Evolutionary conservation across 495 filamentous ascomycete genomes (phyloP).

Genomic region (Viridothelium virens): DNA sequence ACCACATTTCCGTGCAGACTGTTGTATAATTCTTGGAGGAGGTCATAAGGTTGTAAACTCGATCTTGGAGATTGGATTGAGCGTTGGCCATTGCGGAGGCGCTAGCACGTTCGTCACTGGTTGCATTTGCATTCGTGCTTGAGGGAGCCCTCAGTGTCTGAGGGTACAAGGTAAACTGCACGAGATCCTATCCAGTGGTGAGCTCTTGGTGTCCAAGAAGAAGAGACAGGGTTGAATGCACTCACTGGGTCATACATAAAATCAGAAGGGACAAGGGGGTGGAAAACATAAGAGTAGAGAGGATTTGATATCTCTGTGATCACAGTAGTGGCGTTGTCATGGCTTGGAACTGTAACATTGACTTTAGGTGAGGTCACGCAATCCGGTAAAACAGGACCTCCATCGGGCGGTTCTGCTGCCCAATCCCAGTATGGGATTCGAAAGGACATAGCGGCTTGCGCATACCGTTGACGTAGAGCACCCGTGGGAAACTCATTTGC

Average conservation of each 20-base stretch:
- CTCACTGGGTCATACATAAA: conserved; percentile 40
- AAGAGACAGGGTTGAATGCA: conserved; percentile 7
- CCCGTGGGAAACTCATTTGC: conserved; percentile 47
- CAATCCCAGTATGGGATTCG: conserved; percentile 64
- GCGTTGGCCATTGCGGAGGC: conserved; percentile 43
- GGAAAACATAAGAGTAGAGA: conserved; percentile 53
- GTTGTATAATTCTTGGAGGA: conserved; percentile 49
- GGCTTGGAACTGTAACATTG: conserved; percentile 42
- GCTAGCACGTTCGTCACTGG: conserved; percentile 47
- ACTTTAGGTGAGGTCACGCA: conserved; percentile 42
- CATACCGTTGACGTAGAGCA: conserved; percentile 39
- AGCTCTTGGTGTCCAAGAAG: neutral
- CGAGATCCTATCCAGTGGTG: conserved; percentile 21
- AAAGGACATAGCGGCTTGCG: conserved; percentile 46
- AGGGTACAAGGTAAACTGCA: conserved; percentile 41
- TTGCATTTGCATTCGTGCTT: conserved; percentile 36
- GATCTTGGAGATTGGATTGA: conserved; percentile 39
- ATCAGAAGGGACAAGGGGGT: conserved; percentile 40
- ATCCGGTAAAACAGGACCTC: conserved; percentile 42
- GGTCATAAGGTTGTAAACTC: conserved; percentile 54
- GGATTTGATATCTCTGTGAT: conserved; percentile 50
- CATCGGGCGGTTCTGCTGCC: conserved; percentile 45
- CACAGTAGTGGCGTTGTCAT: conserved; percentile 36
- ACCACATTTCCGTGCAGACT: conserved; percentile 53
- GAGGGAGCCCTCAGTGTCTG: conserved; percentile 46